These are phyloP conservation scores for Colletotrichum somersetense DNA, from an alignment of 2,329 filamentous ascomycete genomes.

Conservation along the genomic window DNA sequence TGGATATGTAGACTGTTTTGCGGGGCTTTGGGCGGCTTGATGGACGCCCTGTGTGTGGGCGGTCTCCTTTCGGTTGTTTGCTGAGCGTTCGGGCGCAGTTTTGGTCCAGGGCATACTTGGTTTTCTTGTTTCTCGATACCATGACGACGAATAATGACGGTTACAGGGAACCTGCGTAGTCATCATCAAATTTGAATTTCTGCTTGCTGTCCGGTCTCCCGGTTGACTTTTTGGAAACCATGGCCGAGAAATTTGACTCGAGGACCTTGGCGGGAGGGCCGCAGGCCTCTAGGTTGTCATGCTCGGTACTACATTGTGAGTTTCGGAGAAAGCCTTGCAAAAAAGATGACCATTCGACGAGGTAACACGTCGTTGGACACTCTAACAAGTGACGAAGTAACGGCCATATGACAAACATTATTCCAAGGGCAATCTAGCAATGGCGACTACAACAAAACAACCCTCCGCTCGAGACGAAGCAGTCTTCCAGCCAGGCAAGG, in stretches of 20 bases:
- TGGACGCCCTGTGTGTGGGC: conserved; percentile 28
- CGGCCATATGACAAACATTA: neutral
- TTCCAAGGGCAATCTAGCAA: neutral
- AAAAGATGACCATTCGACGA: neutral
- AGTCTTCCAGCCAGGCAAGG: neutral
- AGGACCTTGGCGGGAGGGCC: neutral
- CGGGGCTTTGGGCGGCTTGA: conserved; percentile 32
- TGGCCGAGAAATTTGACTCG: neutral
- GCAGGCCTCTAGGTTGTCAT: neutral
- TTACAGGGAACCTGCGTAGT: conserved; percentile 9
- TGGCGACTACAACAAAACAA: neutral
- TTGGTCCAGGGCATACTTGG: conserved; percentile 12
- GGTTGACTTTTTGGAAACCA: neutral
- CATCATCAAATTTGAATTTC: conserved; percentile 6
- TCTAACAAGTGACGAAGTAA: too few species aligned
- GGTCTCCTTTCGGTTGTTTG: conserved; percentile 20
- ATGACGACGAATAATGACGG: conserved; percentile 39
- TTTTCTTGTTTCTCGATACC: conserved; percentile 36
- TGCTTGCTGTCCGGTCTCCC: neutral
- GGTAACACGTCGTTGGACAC: too few species aligned
- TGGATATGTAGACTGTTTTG: conserved; percentile 57
- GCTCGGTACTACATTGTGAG: neutral
- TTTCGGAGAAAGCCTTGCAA: neutral
- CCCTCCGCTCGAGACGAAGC: too few species aligned
- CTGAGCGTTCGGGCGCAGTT: conserved; percentile 26